phyloP scores from a whole-genome alignment of 1,284 basidiomycete species.

The Hymenochaete sp. region DNA sequence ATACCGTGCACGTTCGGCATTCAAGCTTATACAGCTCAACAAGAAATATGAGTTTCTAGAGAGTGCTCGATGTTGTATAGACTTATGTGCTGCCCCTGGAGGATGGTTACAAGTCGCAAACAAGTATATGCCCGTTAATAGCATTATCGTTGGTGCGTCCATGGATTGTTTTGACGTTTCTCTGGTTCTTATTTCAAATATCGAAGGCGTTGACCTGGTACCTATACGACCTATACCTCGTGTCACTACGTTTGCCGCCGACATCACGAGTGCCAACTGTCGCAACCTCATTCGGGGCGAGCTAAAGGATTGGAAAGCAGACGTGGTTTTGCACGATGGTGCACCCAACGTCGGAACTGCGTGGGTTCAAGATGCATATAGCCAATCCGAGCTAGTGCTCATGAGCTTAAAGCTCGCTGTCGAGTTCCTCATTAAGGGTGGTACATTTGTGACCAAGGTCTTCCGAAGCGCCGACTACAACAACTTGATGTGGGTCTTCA shows the following conservation, averaged over 20 bases:
- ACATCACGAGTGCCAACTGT: constrained; percentile 93
- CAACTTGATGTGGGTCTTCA: constrained; percentile 98
- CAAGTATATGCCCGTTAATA: constrained; percentile 96
- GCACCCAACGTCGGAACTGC: constrained; percentile 99
- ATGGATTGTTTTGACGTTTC: constrained; percentile 1
- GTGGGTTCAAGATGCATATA: constrained; percentile 99
- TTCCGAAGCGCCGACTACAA: constrained; percentile 99
- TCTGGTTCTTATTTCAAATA: constrained; percentile 13
- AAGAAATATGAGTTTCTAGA: constrained; percentile 95
- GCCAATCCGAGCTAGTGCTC: constrained; percentile 93
- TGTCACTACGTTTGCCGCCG: constrained; percentile 86
- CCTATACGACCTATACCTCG: constrained; percentile 95
- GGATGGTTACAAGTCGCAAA: constrained; percentile 99
- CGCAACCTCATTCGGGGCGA: constrained; percentile 81
- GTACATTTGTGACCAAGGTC: constrained; percentile 97
- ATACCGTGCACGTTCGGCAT: constrained; percentile 97
- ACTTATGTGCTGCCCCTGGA: constrained; percentile 97
- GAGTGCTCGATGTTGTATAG: constrained; percentile 88
- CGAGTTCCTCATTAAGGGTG: constrained; percentile 91
- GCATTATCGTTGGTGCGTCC: constrained; percentile 82
- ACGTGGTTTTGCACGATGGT: constrained; percentile 98
- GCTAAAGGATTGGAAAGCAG: constrained; percentile 99
- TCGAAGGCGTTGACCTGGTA: constrained; percentile 83
- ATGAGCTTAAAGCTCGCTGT: constrained; percentile 95
- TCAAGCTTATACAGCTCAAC: constrained; percentile 99